phyloP scores from a whole-genome alignment of 2,329 filamentous ascomycete species.

The Pseudocercospora eumusae region DNA sequence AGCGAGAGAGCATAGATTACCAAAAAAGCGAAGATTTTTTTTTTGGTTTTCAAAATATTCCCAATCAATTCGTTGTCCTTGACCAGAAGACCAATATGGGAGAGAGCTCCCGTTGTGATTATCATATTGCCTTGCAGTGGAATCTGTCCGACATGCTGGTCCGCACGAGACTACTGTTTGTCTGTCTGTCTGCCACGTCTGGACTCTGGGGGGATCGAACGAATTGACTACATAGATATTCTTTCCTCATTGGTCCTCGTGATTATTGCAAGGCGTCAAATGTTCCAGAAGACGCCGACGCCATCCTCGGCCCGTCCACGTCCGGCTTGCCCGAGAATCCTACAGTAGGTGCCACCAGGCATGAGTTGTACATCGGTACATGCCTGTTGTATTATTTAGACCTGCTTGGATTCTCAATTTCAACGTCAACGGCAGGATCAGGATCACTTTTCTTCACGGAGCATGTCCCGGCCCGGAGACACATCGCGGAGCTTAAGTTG shows the following conservation, averaged over 20 bases:
- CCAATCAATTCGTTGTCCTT: not conserved
- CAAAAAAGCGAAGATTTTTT: not conserved
- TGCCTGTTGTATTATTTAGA: not conserved
- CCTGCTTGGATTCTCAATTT: not conserved
- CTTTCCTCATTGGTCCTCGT: not conserved
- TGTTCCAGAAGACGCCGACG: not conserved
- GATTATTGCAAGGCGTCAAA: not conserved
- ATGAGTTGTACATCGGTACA: conserved; percentile 7
- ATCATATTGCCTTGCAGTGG: not conserved
- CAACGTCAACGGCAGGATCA: no score
- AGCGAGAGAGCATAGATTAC: conserved; percentile 11
- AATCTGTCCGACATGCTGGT: not conserved
- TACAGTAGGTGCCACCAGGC: no score
- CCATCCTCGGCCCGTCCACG: conserved; percentile 4
- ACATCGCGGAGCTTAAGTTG: conserved; percentile 1
- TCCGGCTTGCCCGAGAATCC: not conserved
- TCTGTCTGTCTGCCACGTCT: not conserved
- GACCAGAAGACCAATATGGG: no score
- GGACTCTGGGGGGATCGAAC: not conserved
- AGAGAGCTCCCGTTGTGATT: not conserved
- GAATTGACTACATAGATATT: no score
- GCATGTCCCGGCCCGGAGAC: not conserved
- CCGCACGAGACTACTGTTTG: not conserved
- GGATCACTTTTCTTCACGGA: conserved; percentile 4
- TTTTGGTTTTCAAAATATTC: no score